Percentiles rank a stretch among this genome's conserved stretches.
Evolutionary conservation across 2,329 filamentous ascomycete genomes (phyloP).

Genomic region (Pestalotiopsis sp.): DNA sequence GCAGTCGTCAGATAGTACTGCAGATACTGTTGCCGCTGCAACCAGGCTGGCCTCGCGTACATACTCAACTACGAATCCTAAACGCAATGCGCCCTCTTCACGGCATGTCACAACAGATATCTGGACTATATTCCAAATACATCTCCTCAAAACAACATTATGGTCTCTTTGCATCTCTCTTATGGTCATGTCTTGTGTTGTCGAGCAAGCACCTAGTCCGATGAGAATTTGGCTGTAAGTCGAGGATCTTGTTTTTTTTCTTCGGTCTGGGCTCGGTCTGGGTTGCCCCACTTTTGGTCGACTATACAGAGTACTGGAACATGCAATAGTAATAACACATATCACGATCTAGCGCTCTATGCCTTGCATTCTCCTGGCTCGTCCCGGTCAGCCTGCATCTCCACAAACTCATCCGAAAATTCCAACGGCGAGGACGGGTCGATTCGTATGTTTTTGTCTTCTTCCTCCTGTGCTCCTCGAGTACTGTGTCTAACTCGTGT

Average conservation of each 20-base stretch:
- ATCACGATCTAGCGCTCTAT: not conserved
- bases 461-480: too few relatives aligned
- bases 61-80: not conserved
- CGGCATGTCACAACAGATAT: not conserved
- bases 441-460: not conserved
- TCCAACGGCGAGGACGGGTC: not conserved
- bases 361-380: not conserved
- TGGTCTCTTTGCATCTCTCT: not conserved
- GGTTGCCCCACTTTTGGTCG: not conserved
- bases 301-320: not conserved
- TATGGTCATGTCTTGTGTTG: not conserved
- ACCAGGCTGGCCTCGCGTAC: not conserved
- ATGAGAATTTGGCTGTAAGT: slow-evolving; percentile 1
- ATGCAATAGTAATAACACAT: not conserved
- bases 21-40: not conserved
- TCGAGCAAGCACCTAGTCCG: not conserved
- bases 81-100: not conserved
- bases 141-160: not conserved
- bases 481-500: too few relatives aligned
- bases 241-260: too few relatives aligned
- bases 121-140: not conserved
- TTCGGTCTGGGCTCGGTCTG: too few relatives aligned
- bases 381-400: not conserved
- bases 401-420: not conserved
- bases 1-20: too few relatives aligned